These are phyloP conservation scores for Apiospora kogelbergensis DNA, from an alignment of 2,329 filamentous ascomycete species.

Conservation along the genomic window DNA sequence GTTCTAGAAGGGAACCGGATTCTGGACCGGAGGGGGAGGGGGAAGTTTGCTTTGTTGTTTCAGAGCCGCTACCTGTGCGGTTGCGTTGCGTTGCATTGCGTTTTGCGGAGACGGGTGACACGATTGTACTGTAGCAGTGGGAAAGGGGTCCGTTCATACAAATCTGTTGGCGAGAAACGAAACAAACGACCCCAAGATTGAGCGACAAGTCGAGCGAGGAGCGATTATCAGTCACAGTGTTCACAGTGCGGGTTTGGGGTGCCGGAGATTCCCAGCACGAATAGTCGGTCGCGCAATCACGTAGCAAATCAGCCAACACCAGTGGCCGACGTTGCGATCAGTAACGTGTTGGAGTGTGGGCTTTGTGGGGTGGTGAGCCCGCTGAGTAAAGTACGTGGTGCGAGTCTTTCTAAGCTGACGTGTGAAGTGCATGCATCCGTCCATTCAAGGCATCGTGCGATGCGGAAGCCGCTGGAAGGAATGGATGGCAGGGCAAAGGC, in stretches of 20 bases:
- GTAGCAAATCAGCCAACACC: background rate
- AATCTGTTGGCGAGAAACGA: no score
- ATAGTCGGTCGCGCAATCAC: background rate
- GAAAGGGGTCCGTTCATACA: background rate
- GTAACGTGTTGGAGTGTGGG: background rate
- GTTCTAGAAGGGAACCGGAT: background rate
- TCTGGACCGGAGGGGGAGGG: no score
- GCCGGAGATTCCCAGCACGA: background rate
- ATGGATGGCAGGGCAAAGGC: background rate
- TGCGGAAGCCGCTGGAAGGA: background rate
- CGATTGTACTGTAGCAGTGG: background rate
- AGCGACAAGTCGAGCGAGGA: no score
- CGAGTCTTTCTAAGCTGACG: background rate
- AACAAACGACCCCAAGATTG: no score
- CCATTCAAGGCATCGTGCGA: background rate
- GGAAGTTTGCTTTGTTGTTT: background rate
- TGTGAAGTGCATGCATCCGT: background rate
- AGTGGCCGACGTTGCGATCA: background rate
- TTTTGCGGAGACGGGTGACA: background rate
- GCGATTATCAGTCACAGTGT: no score
- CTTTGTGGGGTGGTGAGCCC: background rate
- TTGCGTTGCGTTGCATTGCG: background rate
- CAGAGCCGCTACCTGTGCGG: background rate
- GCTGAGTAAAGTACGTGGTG: background rate
- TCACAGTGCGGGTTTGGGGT: no score